These are phyloP conservation scores for Neurospora crassa DNA, from an alignment of 2,329 filamentous ascomycete genomes.

Conservation along the genomic window DNA sequence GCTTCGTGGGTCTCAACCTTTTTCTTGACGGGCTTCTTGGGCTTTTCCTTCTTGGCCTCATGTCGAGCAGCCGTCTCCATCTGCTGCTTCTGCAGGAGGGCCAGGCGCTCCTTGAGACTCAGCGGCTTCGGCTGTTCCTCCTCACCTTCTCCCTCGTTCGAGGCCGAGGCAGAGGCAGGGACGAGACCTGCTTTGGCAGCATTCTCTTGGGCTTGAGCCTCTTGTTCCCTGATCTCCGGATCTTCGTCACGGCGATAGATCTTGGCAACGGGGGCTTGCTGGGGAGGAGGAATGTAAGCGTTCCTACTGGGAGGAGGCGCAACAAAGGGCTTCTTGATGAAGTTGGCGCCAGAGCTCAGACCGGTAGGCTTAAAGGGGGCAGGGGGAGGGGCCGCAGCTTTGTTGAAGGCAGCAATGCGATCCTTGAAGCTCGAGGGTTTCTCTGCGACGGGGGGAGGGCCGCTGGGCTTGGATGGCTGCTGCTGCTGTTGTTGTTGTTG, in stretches of 20 bases:
- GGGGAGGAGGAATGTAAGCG: constrained; percentile 72
- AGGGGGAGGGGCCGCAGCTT: constrained; percentile 71
- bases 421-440: constrained; percentile 79
- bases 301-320: constrained; percentile 88
- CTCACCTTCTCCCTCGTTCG: constrained; percentile 43
- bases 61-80: constrained; percentile 78
- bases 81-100: constrained; percentile 87
- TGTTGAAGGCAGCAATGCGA: constrained; percentile 96
- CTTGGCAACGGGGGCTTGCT: constrained; percentile 62
- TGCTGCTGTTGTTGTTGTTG: constrained; percentile 2
- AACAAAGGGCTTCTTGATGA: constrained; percentile 96
- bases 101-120: constrained; percentile 91
- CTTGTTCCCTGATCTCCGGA: constrained; percentile 56
- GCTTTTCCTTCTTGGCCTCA: constrained; percentile 79
- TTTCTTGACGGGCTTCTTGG: constrained; percentile 69
- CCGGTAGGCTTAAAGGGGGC: constrained; percentile 81
- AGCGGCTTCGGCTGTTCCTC: constrained; percentile 86
- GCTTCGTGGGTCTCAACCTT: constrained; percentile 39
- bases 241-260: constrained; percentile 84
- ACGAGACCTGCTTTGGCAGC: constrained; percentile 60
- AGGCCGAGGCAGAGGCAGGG: constrained; percentile 27
- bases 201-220: constrained; percentile 55
- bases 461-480: constrained; percentile 29
- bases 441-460: constrained; percentile 56
- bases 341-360: constrained; percentile 50